Conservation (phyloP, 2,329 filamentous ascomycete species). For the Tolypocladium tundrense region DNA sequence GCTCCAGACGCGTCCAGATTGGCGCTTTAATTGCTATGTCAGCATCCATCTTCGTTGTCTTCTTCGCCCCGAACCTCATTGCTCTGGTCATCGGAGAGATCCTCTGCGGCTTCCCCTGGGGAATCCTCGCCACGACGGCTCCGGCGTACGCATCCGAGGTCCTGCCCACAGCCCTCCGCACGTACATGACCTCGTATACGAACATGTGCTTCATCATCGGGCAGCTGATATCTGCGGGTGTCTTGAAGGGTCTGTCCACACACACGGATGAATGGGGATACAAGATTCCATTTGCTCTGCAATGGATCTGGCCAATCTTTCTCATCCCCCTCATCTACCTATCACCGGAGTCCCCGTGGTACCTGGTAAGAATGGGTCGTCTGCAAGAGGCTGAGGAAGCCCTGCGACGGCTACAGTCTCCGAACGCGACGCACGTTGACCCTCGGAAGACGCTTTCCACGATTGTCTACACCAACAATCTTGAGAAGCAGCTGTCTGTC, state of each 20-base stretch:
- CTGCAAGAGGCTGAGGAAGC: constrained; percentile 22
- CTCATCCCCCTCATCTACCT: constrained; percentile 28
- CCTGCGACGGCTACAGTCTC: constrained; percentile 18
- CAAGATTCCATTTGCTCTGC: constrained; percentile 34
- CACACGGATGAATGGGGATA: constrained; percentile 31
- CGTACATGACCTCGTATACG: constrained; percentile 33
- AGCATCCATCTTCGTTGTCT: constrained; percentile 34
- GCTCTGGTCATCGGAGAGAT: constrained; percentile 32
- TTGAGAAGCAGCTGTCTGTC: constrained; percentile 22
- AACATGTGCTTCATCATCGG: constrained; percentile 39
- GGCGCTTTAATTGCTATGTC: constrained; percentile 26
- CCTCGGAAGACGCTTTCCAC: constrained; percentile 26
- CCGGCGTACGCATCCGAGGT: constrained; percentile 37
- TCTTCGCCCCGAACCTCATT: constrained; percentile 29
- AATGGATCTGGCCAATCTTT: constrained; percentile 37
- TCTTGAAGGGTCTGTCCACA: constrained; percentile 14
- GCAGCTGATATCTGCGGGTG: constrained; percentile 29
- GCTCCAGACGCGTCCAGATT: constrained; percentile 33
- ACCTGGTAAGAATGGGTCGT: constrained; percentile 25
- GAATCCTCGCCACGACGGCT: constrained; percentile 31
- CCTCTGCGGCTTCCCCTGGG: constrained; percentile 35
- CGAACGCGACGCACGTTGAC: constrained; percentile 15
- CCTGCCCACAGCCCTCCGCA: constrained; percentile 25
- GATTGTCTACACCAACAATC: constrained; percentile 31
- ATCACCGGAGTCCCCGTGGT: constrained; percentile 37